Conservation (phyloP, 352 stramenopile species). For the Phytophthora tubulina region DNA sequence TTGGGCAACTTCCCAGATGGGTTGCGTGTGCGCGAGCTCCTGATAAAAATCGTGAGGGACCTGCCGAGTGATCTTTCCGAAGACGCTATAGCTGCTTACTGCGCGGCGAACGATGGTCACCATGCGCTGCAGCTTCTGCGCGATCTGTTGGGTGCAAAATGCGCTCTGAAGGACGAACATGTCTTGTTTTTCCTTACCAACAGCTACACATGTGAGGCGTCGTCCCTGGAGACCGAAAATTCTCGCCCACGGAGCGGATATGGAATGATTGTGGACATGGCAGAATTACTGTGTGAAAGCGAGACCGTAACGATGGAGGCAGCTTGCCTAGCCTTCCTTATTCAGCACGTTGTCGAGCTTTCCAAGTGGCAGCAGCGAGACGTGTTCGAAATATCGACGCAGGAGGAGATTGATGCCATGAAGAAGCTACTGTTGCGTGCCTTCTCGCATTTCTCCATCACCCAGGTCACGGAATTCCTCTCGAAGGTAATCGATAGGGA, state of each 20-base stretch:
- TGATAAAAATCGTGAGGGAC: slow-evolving; percentile 52
- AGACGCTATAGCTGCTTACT: slow-evolving; percentile 67
- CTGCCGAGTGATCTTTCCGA: slow-evolving; percentile 52
- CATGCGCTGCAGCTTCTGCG: slow-evolving; percentile 54
- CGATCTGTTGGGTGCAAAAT: slow-evolving; percentile 40
- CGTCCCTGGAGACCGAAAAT: slow-evolving; percentile 20
- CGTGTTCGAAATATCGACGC: slow-evolving; percentile 28
- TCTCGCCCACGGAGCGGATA: slow-evolving; percentile 39
- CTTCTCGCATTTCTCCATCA: slow-evolving; percentile 50
- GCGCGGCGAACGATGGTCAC: slow-evolving; percentile 46
- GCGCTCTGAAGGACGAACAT: slow-evolving; percentile 61
- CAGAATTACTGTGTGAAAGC: slow-evolving; percentile 35
- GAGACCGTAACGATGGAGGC: slow-evolving; percentile 46
- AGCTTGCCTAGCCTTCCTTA: slow-evolving; percentile 55
- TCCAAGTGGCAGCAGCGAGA: slow-evolving; percentile 45
- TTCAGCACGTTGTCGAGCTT: slow-evolving; percentile 54
- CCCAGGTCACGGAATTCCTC: slow-evolving; percentile 58
- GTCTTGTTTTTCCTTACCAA: slow-evolving; percentile 73
- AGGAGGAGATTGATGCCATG: slow-evolving; percentile 51
- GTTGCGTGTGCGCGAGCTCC: slow-evolving; percentile 52
- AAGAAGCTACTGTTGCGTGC: slow-evolving; percentile 49
- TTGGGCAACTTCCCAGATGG: slow-evolving; percentile 45
- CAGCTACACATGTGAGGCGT: slow-evolving; percentile 40
- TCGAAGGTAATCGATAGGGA: slow-evolving; percentile 51
- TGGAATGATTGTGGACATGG: slow-evolving; percentile 44